Base-by-base conservation (phyloP, 2,329 filamentous ascomycete species). In the Fusarium tjaetaba region DNA sequence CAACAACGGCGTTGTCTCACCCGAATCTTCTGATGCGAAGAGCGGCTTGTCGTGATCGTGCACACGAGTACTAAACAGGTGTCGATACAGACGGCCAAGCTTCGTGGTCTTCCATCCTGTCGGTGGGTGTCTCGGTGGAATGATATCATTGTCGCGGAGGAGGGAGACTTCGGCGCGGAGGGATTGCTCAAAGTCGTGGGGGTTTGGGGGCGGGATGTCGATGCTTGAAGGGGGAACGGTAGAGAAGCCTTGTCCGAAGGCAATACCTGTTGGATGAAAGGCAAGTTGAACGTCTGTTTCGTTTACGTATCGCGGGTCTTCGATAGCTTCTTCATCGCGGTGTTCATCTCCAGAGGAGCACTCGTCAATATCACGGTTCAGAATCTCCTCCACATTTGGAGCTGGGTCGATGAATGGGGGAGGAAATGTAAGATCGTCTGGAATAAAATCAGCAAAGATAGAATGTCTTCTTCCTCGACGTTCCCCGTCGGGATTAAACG, bases 321-420 rank as follows among this genome's bases (percentile, higher is more conserved):
- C 59, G 2, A 74, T 46, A 1, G 66, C 53, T 51, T 77, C 71
- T 36, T 65, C 46, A 22, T 73, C 57, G 32, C 34, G 38, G 11
- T 71, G 45, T 8, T 74, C 75, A 14, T 73, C 75, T 2, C 56
- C 65, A 6, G 75, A 77, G 2, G 75, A 77, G 51, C 75, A 77
- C 1, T 77, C 75, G 18, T 66, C 73, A 14, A 77, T 77, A 15
- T 77, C 75, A 30, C 61, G 57, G 32, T 28, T 68, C 2, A 77
- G 22, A 14, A 34, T 34, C 30, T 30, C 30, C 10, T 30, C 30
- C 30, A 30, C 30, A 11, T 30, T 30, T 30, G 30, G 30, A 30
- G 30, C 4, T 11, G 30, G 30, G 30, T 11, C 30, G 30, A 30
- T 30, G 30, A 30, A 30, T 11, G 30, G 30, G 2, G 30, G 30